A percentile compares a stretch with the other conserved stretches of the same genome.
Conservation (phyloP, 805 yeast genomes). For the Cyberlindnera misumaiensis region DNA sequence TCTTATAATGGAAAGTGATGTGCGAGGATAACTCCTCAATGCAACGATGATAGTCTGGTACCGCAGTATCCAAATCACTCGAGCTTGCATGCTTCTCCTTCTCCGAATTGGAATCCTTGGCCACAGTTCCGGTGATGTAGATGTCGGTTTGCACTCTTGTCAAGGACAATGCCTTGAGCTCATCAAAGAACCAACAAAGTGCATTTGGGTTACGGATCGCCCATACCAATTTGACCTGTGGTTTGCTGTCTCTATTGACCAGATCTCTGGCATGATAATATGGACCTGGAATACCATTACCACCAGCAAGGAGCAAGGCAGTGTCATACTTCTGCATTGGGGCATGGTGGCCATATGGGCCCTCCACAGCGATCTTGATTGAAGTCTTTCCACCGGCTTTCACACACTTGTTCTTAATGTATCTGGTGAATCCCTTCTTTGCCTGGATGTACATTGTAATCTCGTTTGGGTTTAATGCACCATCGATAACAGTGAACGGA, state of each 20-base stretch:
- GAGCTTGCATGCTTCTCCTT: not conserved
- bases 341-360: conserved; percentile 49
- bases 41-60: not conserved
- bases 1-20: conserved; percentile 30
- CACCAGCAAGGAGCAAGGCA: conserved; percentile 41
- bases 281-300: conserved; percentile 49
- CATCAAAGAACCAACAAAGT: conserved; percentile 40
- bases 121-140: conserved; percentile 29
- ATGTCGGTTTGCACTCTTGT: conserved; percentile 27
- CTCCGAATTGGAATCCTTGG: not conserved
- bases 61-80: no score
- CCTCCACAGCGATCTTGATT: conserved; percentile 44
- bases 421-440: conserved; percentile 51
- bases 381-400: conserved; percentile 21
- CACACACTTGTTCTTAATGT: conserved; percentile 27
- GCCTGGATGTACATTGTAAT: conserved; percentile 41
- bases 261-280: conserved; percentile 33
- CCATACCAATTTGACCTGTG: conserved; percentile 52
- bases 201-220: conserved; percentile 46
- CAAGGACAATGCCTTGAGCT: conserved; percentile 28
- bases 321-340: conserved; percentile 33
- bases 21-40: conserved; percentile 1
- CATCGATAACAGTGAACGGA: conserved; percentile 57
- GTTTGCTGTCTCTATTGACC: conserved; percentile 21
- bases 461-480: conserved; percentile 30